Evolutionary conservation across 257 asterid species (phyloP), one percentile per base, ranked within the genome.

Genomic region (Leonotis leonurus): DNA sequence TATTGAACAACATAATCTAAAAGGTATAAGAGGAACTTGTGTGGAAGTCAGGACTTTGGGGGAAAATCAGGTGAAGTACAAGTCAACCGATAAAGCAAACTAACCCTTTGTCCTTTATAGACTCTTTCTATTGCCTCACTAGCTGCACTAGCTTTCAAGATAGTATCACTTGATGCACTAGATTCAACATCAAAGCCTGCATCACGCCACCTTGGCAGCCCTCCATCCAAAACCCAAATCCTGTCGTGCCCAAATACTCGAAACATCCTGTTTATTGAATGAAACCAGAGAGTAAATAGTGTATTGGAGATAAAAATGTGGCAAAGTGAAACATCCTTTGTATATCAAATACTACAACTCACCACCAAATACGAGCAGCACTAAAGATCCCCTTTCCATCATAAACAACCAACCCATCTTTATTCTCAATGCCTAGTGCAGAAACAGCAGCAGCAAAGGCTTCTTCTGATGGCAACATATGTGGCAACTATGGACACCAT

Each of bases 311-410:
- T n/a, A 10, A 66, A 24, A 6, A 14, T 22, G n/a, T 25, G 32
- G 56, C 11, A 26, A 39, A n/a, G n/a, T n/a, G 60, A 12, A 21
- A 67, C 51, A 72, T 29, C 46, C 43, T 48, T 41, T 24, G 16
- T 60, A n/a, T 43, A 30, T 4, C 33, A 12, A 65, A 45, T 12
- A 32, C 22, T 67, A 44, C 62, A 49, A 55, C 97, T 78, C 74
- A 89, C 99, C 99, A 93, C 99, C 99, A 93, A 73, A 93, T 97
- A 70, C 99, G 97, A 60, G 99, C 97, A 11, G 99, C 97, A 68
- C 99, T 87, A 79, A 93, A 93, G 62, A 93, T 83, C 68, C 99
- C 99, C 80, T 93, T 89, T 67, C 99, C 99, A 60, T 93, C 99
- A 75, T 93, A 93, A 44, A 93, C 97, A 72, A 93, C 88, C 63